Base-by-base conservation (phyloP, 2,329 filamentous ascomycete genomes). In the Westerdykella sp. region DNA sequence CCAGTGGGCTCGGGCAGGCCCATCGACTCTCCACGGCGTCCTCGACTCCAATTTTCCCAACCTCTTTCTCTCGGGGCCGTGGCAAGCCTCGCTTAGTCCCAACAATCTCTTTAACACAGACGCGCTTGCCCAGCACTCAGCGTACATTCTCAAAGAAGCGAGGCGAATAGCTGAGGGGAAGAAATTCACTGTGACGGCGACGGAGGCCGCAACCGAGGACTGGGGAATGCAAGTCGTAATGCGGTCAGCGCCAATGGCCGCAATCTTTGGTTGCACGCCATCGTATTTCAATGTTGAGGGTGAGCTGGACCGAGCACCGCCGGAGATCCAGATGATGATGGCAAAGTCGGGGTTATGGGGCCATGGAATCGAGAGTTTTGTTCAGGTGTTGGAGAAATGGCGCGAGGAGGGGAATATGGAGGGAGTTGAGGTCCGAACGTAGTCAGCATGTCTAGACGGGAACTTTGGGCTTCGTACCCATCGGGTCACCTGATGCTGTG, bases 1-100 rank as follows among this genome's bases (percentile, higher is more conserved):
- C 1, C 72, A 72, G 51, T 76, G 71, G 50, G 55, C 56, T n/a
- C 50, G 62, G 1, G 18, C 6, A 6, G 72, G 70, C 0, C 51
- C 71, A 1, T 51, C 63, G 1, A 55, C 72, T 0, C 62, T 80
- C 1, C 77, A 80, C 56, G 46, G 52, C 25, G 46, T 51, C 5
- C 46, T 50, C 4, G 45, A 51, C 18, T 16, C 36, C 23, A 47
- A 51, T 36, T 55, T 53, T 28, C 49, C 53, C 16, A 55, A 57
- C 34, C 48, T 54, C 18, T 55, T 57, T 39, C 38, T 53, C 13
- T 48, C 47, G 14, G 48, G 52, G n/a, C 46, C 46, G 5, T 51
- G 48, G 47, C 54, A 57, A 37, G 49, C 42, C 6, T 40, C 50
- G 1, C 40, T 35, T 18, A 47, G 34, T 31, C 42, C 47, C 4